Base-by-base conservation (phyloP, 2,329 filamentous ascomycete genomes). In the Xylariaceae sp. region DNA sequence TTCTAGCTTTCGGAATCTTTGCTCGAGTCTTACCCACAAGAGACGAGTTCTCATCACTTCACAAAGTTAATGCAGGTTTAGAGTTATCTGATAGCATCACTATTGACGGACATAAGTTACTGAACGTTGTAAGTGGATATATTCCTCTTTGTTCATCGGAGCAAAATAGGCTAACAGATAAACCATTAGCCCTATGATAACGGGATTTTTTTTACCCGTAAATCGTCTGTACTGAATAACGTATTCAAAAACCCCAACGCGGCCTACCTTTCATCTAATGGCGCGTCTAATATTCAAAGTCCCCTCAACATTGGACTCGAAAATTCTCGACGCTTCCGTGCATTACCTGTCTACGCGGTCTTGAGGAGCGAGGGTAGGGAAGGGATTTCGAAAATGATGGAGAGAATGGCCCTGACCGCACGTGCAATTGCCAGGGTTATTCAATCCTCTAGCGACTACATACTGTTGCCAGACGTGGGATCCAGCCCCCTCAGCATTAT, bases 271-370 rank as follows among this genome's bases (percentile, higher is more conserved):
- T 73, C 77, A 4, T 71, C 72, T 7, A 70, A 72, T 16, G 69
- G 71, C 13, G 64, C 65, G 3, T 68, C 53, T 57, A 66, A 42
- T 65, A 87, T 94, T 57, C 84, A 86, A n/a, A 92, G 89, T 3
- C 92, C 92, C 0, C 76, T 96, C 13, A 93, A 96, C 71, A 84
- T 94, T 51, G 91, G 92, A 16, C 77, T 97, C 16, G 92, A 97
- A 65, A 97, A 97, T 72, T 96, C 92, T 2, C 85, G 92, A 32
- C 87, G 92, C 5, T 96, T 97, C 76, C 84, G 93, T 47, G 92
- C 92, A 0, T 77, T 97, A n/a, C 92, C 93, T 0, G 88, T 91
- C 7, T 97, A 97, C 67, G 86, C 91, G 9, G 88, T 87, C 0
- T 79, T 97, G 2, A 70, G 87, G 16, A 87, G 88, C 40, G 88